Conservation (phyloP, 1,139 yeast genomes). For the Debaryomyces coudertii region DNA sequence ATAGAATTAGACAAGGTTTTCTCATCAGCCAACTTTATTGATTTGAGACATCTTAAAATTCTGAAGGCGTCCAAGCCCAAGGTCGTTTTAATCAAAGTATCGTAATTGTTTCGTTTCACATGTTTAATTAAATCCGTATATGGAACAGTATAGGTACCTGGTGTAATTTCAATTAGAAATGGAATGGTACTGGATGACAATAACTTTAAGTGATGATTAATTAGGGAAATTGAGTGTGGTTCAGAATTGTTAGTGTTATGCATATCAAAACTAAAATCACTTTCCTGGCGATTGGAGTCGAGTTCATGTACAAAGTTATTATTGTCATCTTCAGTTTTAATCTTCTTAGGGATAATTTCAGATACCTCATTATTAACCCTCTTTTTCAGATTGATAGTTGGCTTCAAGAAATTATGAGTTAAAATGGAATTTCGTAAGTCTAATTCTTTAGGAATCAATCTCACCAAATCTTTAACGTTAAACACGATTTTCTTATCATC, state of each 20-base stretch:
- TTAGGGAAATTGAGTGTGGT: slow-evolving; percentile 27
- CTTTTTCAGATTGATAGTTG: slow-evolving; percentile 26
- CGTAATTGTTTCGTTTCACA: slow-evolving; percentile 61
- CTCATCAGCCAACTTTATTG: slow-evolving; percentile 77
- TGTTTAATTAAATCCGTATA: slow-evolving; percentile 44
- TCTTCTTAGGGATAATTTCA: slow-evolving; percentile 34
- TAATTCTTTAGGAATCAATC: slow-evolving; percentile 44
- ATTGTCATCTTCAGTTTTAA: slow-evolving; percentile 48
- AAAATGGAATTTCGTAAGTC: slow-evolving; percentile 56
- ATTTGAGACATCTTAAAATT: slow-evolving; percentile 67
- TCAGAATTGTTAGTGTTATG: slow-evolving; percentile 23
- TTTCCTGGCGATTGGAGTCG: slow-evolving; percentile 14
- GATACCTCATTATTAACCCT: slow-evolving; percentile 28
- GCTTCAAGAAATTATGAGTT: slow-evolving; percentile 37
- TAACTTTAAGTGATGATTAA: slow-evolving; percentile 56
- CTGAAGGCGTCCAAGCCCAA: slow-evolving; percentile 62
- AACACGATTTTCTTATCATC: slow-evolving; percentile 49
- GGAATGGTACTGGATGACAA: slow-evolving; percentile 47
- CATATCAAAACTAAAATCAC: slow-evolving; percentile 17
- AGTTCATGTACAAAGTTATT: slow-evolving; percentile 11
- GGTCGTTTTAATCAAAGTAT: slow-evolving; percentile 59
- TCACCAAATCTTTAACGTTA: slow-evolving; percentile 56
- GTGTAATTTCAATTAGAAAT: slow-evolving; percentile 48
- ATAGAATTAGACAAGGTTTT: slow-evolving; percentile 78
- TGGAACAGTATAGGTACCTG: slow-evolving; percentile 47